Conservation (phyloP, 1,284 basidiomycete species). For the Marasmius tenuissimus region DNA sequence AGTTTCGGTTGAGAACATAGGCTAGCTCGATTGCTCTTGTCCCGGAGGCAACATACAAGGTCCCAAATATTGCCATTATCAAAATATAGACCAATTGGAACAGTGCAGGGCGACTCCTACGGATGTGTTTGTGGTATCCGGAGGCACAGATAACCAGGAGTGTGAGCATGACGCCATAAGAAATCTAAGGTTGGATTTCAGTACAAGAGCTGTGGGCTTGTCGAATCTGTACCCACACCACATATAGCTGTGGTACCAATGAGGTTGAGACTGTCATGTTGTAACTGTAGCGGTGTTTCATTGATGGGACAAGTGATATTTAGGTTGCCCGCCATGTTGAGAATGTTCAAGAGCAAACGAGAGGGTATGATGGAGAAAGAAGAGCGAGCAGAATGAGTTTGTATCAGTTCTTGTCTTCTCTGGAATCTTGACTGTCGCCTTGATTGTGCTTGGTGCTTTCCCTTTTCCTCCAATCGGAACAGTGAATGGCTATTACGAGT, state of each 20-base stretch:
- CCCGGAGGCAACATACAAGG: constrained; percentile 20
- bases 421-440: no score
- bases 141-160: background rate
- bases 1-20: constrained; percentile 27
- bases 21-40: constrained; percentile 19
- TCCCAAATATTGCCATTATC: constrained; percentile 19
- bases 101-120: background rate
- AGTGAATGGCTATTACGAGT: no score
- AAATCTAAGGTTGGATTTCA: background rate
- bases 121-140: background rate
- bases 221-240: background rate
- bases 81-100: background rate
- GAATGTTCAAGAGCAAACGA: no score
- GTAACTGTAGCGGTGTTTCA: background rate
- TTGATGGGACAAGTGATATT: no score
- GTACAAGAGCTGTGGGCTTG: background rate
- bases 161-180: background rate
- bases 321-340: no score
- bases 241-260: background rate
- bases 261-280: background rate
- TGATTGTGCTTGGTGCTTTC: no score
- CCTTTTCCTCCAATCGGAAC: no score
- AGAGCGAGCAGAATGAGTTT: no score
- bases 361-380: no score
- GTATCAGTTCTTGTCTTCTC: no score